These are phyloP conservation scores for Botryotinia convoluta DNA, from an alignment of 2,329 filamentous ascomycete species.

Conservation along the genomic window DNA sequence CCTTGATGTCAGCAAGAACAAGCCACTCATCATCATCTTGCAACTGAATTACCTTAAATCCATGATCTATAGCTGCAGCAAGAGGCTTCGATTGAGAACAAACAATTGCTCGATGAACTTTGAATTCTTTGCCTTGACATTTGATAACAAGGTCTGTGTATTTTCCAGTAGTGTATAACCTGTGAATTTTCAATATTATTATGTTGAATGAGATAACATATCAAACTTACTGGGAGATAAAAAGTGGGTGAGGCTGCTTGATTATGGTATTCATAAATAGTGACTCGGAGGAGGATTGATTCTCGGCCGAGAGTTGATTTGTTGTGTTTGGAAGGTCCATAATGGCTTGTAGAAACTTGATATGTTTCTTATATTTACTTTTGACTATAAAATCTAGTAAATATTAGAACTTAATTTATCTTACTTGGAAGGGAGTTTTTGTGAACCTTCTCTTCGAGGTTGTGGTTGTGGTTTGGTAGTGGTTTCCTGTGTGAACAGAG, in stretches of 20 bases:
- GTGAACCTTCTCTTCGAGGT: neutral
- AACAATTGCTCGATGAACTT: slow-evolving; percentile 28
- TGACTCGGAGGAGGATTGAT: neutral
- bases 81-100: slow-evolving; percentile 27
- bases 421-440: neutral
- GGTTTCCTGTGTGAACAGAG: neutral
- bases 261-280: neutral
- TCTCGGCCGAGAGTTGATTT: neutral
- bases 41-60: slow-evolving; percentile 14
- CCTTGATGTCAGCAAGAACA: neutral
- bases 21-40: neutral
- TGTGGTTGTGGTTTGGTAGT: neutral
- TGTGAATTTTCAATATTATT: neutral
- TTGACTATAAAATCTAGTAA: neutral
- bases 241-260: neutral
- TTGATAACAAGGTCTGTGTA: slow-evolving; percentile 28
- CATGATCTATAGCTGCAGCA: slow-evolving; percentile 24
- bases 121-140: slow-evolving; percentile 24
- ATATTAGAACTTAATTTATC: neutral
- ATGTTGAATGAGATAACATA: no score
- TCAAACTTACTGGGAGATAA: slow-evolving; percentile 11
- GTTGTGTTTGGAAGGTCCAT: neutral
- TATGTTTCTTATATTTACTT: neutral
- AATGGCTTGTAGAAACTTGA: neutral
- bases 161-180: slow-evolving; percentile 8